phyloP scores from a whole-genome alignment of 2,329 filamentous ascomycete species.

The Fusarium acutatum region DNA sequence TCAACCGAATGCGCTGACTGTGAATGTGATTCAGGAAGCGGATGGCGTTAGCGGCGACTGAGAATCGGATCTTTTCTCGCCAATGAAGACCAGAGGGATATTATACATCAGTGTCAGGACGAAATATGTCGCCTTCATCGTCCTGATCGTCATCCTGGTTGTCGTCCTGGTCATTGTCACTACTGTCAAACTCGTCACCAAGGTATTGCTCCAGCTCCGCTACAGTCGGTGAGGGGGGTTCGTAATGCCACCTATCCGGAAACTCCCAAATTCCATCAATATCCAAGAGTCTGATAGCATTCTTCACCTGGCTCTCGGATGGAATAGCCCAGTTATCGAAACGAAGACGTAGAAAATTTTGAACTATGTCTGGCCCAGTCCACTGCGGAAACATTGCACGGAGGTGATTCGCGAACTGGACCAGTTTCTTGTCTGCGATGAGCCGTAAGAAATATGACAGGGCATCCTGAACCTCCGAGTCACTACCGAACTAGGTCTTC shows the following conservation, averaged over 20 bases:
- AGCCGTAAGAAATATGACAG: not conserved
- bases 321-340: not conserved
- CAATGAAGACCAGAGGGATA: not conserved
- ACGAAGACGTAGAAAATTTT: not conserved
- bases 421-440: accelerated
- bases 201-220: accelerated
- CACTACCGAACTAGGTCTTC: accelerated
- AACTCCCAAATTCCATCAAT: not conserved
- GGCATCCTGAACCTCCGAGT: not conserved
- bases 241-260: not conserved
- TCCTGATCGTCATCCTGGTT: not conserved
- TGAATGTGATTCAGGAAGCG: not conserved
- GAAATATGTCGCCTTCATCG: not conserved
- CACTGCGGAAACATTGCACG: accelerated
- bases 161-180: accelerated
- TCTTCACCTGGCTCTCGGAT: accelerated
- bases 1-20: not conserved
- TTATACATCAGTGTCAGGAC: not conserved
- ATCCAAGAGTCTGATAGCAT: not conserved
- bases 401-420: not conserved
- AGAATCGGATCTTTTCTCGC: conserved; percentile 16
- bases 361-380: not conserved
- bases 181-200: not conserved
- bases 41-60: conserved; percentile 11
- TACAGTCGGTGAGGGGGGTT: accelerated